A percentile compares a stretch with the other conserved stretches of the same genome.
Conservation (phyloP, 176 grass and related monocot genomes). For the Musa schizocarpa region DNA sequence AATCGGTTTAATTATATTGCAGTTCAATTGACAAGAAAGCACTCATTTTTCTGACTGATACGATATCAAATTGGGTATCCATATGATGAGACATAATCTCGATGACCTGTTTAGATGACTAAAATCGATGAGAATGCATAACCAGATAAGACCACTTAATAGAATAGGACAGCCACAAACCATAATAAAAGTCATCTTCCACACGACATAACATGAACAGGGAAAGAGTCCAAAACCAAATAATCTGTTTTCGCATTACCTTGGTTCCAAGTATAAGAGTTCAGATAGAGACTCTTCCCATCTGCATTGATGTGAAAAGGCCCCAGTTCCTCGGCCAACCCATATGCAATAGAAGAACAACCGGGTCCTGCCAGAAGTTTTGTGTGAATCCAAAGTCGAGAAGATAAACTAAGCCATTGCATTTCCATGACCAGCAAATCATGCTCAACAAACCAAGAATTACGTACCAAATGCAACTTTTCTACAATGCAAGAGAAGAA, state of each 20-base stretch:
- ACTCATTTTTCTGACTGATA: background rate
- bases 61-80: background rate
- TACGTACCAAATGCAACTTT: background rate
- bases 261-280: slow-evolving; percentile 97
- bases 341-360: slow-evolving; percentile 94
- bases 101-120: background rate
- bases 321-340: slow-evolving; percentile 80
- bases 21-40: background rate
- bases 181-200: background rate
- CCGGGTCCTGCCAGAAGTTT: slow-evolving; percentile 44
- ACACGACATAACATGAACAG: background rate
- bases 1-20: background rate
- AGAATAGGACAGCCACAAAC: background rate
- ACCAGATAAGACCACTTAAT: background rate
- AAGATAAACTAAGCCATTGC: background rate
- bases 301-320: slow-evolving; percentile 93
- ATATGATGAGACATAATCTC: background rate
- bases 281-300: slow-evolving; percentile 65
- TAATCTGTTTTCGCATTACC: slow-evolving; percentile 28
- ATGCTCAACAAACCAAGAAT: background rate
- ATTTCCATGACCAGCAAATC: background rate
- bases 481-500: background rate
- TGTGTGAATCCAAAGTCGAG: background rate
- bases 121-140: too few relatives aligned
- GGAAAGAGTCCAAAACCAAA: background rate